Conservation (phyloP, 116 monocot genomes). For the Papilionanthe hybrid region DNA sequence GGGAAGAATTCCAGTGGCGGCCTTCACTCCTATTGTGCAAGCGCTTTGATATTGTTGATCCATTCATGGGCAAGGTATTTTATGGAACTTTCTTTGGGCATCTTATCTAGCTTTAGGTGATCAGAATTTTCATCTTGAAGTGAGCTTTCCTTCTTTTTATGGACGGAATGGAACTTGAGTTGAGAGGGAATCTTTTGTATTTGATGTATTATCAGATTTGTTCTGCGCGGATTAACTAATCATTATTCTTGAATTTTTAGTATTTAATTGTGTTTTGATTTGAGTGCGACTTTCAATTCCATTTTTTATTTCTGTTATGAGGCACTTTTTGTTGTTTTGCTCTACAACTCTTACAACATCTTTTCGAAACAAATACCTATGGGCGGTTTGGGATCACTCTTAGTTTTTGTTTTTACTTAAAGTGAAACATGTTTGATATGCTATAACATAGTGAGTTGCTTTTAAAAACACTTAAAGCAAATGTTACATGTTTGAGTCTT, state of each 20-base stretch:
- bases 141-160: background rate
- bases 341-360: background rate
- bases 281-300: background rate
- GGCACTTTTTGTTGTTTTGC: background rate
- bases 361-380: background rate
- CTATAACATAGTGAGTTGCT: too few relatives aligned
- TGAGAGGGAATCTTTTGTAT: background rate
- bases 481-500: too few relatives aligned
- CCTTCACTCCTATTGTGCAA: slow-evolving; percentile 86
- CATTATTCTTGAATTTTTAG: background rate
- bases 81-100: background rate
- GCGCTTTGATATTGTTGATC: slow-evolving; percentile 85
- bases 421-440: too few relatives aligned
- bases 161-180: background rate
- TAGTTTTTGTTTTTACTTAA: too few relatives aligned
- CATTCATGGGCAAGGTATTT: slow-evolving; percentile 94
- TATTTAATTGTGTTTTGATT: background rate
- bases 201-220: background rate
- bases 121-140: background rate
- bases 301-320: background rate
- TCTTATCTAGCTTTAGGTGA: background rate
- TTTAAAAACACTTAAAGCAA: too few relatives aligned
- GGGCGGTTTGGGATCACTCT: too few relatives aligned
- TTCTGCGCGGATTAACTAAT: background rate
- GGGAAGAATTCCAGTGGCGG: slow-evolving; percentile 86